These are phyloP conservation scores for Platanthera guangdongensis DNA, from an alignment of 106 monocot genomes.

Conservation along the genomic window DNA sequence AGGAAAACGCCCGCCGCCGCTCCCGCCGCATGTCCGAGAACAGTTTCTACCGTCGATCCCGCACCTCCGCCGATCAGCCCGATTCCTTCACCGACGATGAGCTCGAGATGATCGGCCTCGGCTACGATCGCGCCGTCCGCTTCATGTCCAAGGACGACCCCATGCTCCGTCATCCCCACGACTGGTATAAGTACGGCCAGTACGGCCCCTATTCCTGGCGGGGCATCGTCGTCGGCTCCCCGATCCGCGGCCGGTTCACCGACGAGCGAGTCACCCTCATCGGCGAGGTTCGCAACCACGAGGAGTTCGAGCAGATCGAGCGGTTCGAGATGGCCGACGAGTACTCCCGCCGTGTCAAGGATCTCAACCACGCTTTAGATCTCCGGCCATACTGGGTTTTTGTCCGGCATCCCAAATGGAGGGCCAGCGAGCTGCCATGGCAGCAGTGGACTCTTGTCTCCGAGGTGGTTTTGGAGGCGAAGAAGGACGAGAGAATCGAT, in stretches of 20 bases:
- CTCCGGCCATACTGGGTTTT: constrained; percentile 84
- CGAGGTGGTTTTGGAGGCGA: constrained; percentile 64
- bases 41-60: constrained; percentile 62
- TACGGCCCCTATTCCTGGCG: constrained; percentile 94
- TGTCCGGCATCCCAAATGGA: constrained; percentile 87
- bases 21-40: constrained; percentile 58
- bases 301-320: constrained; percentile 83
- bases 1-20: constrained; percentile 42
- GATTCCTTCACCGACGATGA: constrained; percentile 85
- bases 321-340: constrained; percentile 67
- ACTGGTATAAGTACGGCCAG: constrained; percentile 91
- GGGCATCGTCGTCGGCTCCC: constrained; percentile 82
- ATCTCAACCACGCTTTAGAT: constrained; percentile 32
- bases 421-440: constrained; percentile 50
- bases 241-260: constrained; percentile 87
- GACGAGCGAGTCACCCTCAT: constrained; percentile 77
- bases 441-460: constrained; percentile 87
- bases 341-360: constrained; percentile 38
- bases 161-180: constrained; percentile 73
- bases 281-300: constrained; percentile 53
- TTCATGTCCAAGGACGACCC: constrained; percentile 83
- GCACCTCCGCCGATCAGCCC: constrained; percentile 26
- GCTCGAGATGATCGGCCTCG: constrained; percentile 83
- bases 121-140: constrained; percentile 86
- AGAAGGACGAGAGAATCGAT: constrained; percentile 47